Percentiles rank a stretch among this genome's conserved stretches.
phyloP scores from a whole-genome alignment of 805 yeast species.

The Candida ipomoeae region DNA sequence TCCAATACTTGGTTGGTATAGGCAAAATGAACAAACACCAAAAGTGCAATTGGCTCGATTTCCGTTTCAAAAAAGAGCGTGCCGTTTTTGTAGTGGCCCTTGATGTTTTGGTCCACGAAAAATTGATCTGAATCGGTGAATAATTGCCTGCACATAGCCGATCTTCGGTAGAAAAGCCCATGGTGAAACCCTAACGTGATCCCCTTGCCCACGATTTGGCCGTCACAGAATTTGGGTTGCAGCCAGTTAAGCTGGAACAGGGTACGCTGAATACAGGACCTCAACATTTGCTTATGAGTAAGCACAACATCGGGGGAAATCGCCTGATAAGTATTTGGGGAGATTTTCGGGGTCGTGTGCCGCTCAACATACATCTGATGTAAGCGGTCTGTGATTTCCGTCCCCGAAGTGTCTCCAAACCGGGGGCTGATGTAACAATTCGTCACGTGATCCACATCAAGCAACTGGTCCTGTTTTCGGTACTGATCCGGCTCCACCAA shows the following conservation, averaged over 20 bases:
- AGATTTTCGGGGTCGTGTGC: background rate
- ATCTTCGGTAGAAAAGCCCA: constrained; percentile 28
- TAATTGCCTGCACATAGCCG: constrained; percentile 23
- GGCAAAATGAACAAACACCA: constrained; percentile 40
- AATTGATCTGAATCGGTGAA: constrained; percentile 19
- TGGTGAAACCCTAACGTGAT: constrained; percentile 34
- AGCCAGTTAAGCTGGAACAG: constrained; percentile 6
- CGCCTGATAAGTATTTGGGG: constrained; percentile 3
- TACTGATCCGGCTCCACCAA: constrained; percentile 28
- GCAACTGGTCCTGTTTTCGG: constrained; percentile 41
- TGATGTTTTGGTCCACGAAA: constrained; percentile 23
- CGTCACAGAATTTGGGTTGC: constrained; percentile 32
- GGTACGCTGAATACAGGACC: background rate
- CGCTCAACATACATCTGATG: background rate
- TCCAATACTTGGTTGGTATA: constrained; percentile 46
- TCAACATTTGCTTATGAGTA: constrained; percentile 1
- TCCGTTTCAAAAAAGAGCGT: constrained; percentile 20
- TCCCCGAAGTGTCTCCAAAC: background rate
- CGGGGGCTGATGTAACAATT: constrained; percentile 21
- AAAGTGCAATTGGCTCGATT: constrained; percentile 34
- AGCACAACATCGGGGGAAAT: background rate
- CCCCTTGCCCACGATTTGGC: constrained; percentile 26
- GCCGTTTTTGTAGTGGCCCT: constrained; percentile 21
- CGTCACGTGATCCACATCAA: constrained; percentile 27
- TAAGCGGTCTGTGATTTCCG: background rate